A percentile compares a stretch with the other conserved stretches of the same genome.
phyloP scores from a whole-genome alignment of 179 eudicot species.

The Corrigiola litoralis region DNA sequence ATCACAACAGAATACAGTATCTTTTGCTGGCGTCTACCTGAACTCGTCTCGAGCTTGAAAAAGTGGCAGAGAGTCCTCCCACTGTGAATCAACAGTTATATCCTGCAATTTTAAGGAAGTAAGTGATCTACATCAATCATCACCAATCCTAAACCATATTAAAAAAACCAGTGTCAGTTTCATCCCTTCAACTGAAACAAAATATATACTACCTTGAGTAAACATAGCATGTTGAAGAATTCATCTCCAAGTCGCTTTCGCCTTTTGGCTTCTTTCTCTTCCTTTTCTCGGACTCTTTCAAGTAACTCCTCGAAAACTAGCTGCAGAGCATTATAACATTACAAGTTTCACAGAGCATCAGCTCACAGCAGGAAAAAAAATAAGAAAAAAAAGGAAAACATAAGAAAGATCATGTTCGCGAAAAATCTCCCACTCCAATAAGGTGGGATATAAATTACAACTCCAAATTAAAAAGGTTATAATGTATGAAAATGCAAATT shows the following conservation, averaged over 20 bases:
- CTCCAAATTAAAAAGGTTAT: background rate
- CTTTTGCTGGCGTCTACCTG: slow-evolving; percentile 34
- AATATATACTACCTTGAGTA: slow-evolving; percentile 57
- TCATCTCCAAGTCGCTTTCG: slow-evolving; percentile 77
- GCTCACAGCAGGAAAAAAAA: slow-evolving; percentile 2
- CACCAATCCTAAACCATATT: background rate
- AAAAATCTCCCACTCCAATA: background rate
- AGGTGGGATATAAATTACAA: background rate
- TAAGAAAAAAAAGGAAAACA: too few relatives aligned
- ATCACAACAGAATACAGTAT: too few relatives aligned
- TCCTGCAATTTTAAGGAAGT: slow-evolving; percentile 44
- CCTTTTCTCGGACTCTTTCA: slow-evolving; percentile 69
- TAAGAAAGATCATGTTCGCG: too few relatives aligned
- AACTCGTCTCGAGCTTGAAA: slow-evolving; percentile 61
- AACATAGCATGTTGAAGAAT: slow-evolving; percentile 52
- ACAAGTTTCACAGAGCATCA: slow-evolving; percentile 3
- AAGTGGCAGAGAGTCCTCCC: slow-evolving; percentile 73
- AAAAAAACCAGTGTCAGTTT: background rate
- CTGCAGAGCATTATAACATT: slow-evolving; percentile 39
- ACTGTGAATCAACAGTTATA: slow-evolving; percentile 54
- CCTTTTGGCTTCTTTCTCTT: slow-evolving; percentile 91
- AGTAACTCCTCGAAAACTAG: slow-evolving; percentile 69
- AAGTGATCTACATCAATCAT: slow-evolving; percentile 2
- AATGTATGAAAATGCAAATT: background rate
- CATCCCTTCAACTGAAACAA: background rate